These are phyloP conservation scores for Globisporangium splendens DNA, from an alignment of 352 stramenopile species.

Conservation along the genomic window DNA sequence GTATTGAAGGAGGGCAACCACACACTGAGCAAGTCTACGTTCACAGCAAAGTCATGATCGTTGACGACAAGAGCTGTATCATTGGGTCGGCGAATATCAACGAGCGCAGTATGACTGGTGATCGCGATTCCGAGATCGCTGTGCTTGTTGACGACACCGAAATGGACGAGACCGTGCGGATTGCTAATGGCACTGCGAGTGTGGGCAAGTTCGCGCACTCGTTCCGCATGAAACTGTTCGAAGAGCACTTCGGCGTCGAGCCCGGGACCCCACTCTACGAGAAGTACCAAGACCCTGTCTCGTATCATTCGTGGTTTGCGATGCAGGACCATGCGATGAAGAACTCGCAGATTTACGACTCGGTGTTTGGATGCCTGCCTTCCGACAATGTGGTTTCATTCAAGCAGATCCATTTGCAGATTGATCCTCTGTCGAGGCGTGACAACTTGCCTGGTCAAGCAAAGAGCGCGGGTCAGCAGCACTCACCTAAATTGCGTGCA, in stretches of 20 bases:
- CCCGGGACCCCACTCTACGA: slow-evolving; percentile 45
- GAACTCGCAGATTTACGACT: slow-evolving; percentile 83
- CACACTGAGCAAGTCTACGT: slow-evolving; percentile 84
- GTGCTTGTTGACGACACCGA: slow-evolving; percentile 79
- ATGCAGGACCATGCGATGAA: slow-evolving; percentile 84
- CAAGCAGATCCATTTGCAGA: slow-evolving; percentile 61
- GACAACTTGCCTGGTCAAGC: slow-evolving; percentile 14
- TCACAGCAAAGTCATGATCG: slow-evolving; percentile 91
- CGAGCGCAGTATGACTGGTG: slow-evolving; percentile 82
- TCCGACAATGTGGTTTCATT: slow-evolving; percentile 72
- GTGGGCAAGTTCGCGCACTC: slow-evolving; percentile 82
- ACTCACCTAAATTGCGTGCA: slow-evolving; percentile 8
- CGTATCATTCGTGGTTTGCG: slow-evolving; percentile 67
- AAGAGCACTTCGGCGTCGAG: slow-evolving; percentile 76
- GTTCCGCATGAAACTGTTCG: slow-evolving; percentile 86
- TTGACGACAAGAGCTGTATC: slow-evolving; percentile 76
- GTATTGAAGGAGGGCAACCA: slow-evolving; percentile 23
- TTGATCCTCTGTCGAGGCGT: slow-evolving; percentile 20
- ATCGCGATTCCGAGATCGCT: slow-evolving; percentile 87
- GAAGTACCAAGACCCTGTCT: slow-evolving; percentile 60
- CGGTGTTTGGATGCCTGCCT: slow-evolving; percentile 74
- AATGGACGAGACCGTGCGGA: slow-evolving; percentile 48
- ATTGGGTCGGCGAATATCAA: slow-evolving; percentile 88
- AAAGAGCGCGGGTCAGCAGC: slow-evolving; percentile 6
- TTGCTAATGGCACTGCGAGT: slow-evolving; percentile 38